Evolutionary conservation across 208 protist species (phyloP), one percentile per base, ranked within the genome.

Genomic region (Vickermania ingenoplastis): DNA sequence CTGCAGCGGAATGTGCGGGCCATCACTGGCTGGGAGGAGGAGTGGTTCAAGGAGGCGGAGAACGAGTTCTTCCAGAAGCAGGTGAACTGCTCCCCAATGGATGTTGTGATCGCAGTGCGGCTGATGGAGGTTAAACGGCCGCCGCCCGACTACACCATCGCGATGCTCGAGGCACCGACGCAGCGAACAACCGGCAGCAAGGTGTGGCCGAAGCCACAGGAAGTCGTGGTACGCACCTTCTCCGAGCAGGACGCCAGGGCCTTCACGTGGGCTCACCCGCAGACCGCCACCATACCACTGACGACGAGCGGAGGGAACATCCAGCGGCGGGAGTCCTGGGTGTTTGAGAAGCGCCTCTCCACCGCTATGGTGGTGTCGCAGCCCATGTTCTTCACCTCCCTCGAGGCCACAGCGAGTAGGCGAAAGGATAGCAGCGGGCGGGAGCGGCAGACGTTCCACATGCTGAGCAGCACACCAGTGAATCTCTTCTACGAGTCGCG

Each of bases 71-170:
- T 45, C 11, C 11, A 17, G 36, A 17, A 45, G 11, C 11, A 45
- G 36, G 36, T n/a, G 36, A 45, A 45, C 11, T n/a, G 7, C 36
- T 45, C 36, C 36, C 31, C 58, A 23, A 51, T 55, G 23, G 66
- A 73, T 36, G 31, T 83, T 23, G 71, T 83, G 24, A 57, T 83
- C 7, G 77, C 77, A 24, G 41, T 79, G 2, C 65, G 81, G 31
- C 67, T 73, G 59, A 66, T 77, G 26, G 52, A 28, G 21, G 48
- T 41, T 21, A 45, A 36, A 27, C 48, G 25, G 26, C 22, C 36
- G 7, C 36, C 36, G 36, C 36, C 36, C 11, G 17, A n/a, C 11
- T 17, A 45, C 36, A 45, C 36, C 11, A 45, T 45, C 36, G 17
- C 36, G 36, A 45, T 45, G 36, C 17, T 45, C 11, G 36, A 45